A percentile compares a stretch with the other conserved stretches of the same genome.
Conservation (phyloP, 139 green algal genomes). For the Chlorella sp. region DNA sequence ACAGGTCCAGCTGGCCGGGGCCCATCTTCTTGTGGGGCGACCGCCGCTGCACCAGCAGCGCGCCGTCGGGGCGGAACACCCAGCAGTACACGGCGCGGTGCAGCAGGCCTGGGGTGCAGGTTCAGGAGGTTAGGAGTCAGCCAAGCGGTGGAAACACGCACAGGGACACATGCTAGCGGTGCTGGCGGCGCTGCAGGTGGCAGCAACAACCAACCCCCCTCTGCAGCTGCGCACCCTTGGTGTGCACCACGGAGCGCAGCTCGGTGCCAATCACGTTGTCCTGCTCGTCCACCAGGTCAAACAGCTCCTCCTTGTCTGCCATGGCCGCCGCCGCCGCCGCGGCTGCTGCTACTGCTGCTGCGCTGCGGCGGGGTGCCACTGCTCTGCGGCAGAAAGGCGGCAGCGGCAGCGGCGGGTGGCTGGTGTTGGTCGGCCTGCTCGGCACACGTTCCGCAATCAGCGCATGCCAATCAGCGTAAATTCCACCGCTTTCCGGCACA, state of each 20-base stretch:
- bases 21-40: slow-evolving; percentile 68
- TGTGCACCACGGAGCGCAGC: slow-evolving; percentile 32
- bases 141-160: not conserved
- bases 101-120: slow-evolving; percentile 41
- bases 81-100: slow-evolving; percentile 70
- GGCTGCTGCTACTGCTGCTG: not conserved
- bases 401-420: not conserved
- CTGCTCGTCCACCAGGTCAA: slow-evolving; percentile 55
- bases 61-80: slow-evolving; percentile 58
- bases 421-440: too few relatives aligned
- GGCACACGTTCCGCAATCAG: too few relatives aligned
- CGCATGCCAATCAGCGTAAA: too few relatives aligned
- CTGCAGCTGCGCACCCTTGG: slow-evolving; percentile 1
- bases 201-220: not conserved
- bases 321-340: not conserved
- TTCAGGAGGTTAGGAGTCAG: not conserved
- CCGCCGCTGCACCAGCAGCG: slow-evolving; percentile 67
- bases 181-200: too few relatives aligned
- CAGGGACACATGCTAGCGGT: not conserved
- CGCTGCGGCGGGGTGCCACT: not conserved
- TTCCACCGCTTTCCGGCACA: too few relatives aligned
- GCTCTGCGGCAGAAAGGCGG: too few relatives aligned
- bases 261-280: slow-evolving; percentile 40
- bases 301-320: slow-evolving; percentile 54
- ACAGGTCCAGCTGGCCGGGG: slow-evolving; percentile 74